Conservation (phyloP, 495 filamentous ascomycete genomes). For the Ascodesmis nigricans region DNA sequence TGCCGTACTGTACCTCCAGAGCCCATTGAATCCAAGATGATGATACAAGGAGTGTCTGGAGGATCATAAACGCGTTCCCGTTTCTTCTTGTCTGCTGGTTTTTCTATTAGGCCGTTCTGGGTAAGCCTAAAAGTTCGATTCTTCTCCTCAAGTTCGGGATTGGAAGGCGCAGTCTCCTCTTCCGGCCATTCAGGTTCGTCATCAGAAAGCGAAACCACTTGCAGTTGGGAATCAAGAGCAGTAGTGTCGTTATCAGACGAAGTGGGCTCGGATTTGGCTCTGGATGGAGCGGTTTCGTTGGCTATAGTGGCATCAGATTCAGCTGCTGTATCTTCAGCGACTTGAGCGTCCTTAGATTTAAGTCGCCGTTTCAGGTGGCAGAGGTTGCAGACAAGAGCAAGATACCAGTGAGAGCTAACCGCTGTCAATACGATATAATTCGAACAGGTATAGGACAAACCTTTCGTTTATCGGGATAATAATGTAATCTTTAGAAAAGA, state of each 20-base stretch:
- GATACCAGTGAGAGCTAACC: conserved; percentile 55
- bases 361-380: conserved; percentile 28
- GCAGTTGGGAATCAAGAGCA: conserved; percentile 8
- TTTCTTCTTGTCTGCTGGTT: no score
- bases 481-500: conserved; percentile 72
- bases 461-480: conserved; percentile 78
- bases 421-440: conserved; percentile 6
- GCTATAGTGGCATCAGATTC: conserved; percentile 1
- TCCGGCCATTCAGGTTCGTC: conserved; percentile 10
- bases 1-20: no score
- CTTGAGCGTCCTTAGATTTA: conserved; percentile 12
- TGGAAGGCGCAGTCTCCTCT: no score
- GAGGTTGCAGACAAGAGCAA: conserved; percentile 89
- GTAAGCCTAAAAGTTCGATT: no score
- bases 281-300: no score
- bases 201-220: no score
- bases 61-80: no score
- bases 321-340: conserved; percentile 3
- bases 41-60: conserved; percentile 37
- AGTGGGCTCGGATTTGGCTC: no score
- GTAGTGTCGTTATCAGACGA: conserved; percentile 10
- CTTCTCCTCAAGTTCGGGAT: no score
- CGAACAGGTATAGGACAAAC: conserved; percentile 4
- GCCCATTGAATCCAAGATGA: conserved; percentile 75
- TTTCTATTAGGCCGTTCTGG: no score